Conservation (phyloP, 1,284 basidiomycete species). For the Trichosporon inkin region DNA sequence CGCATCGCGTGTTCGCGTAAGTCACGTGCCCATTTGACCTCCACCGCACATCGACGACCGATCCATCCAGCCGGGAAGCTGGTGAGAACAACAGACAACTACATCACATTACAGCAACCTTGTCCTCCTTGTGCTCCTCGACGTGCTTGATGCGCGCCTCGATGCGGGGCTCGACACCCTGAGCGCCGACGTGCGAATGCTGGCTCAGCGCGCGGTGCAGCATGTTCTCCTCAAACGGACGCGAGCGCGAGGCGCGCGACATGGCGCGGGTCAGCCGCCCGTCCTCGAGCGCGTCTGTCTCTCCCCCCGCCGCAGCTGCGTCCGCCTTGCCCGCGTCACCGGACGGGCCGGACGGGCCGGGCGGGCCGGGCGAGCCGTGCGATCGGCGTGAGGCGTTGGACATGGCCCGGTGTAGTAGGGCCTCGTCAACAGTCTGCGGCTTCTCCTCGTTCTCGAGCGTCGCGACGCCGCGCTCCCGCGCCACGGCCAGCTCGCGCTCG, state of each 20-base stretch:
- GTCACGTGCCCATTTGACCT: too few species aligned
- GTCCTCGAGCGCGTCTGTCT: background rate
- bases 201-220: background rate
- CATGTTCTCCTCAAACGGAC: slow-evolving; percentile 4
- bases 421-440: background rate
- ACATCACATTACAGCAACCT: background rate
- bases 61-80: too few species aligned
- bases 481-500: background rate
- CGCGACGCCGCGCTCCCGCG: background rate
- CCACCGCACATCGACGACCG: too few species aligned
- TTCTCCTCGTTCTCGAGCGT: background rate
- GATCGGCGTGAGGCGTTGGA: background rate
- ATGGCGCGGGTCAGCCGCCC: background rate
- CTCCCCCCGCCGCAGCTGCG: background rate
- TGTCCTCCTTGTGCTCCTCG: background rate
- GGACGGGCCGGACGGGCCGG: background rate
- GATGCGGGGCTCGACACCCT: background rate
- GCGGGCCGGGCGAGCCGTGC: too few species aligned
- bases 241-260: background rate
- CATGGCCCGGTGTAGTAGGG: slow-evolving; percentile 4
- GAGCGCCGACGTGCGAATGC: background rate
- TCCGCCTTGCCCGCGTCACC: background rate
- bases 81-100: too few species aligned
- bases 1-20: too few species aligned
- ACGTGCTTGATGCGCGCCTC: background rate